Base-by-base conservation (phyloP, 345 rosid species). In the Brassica incana region DNA sequence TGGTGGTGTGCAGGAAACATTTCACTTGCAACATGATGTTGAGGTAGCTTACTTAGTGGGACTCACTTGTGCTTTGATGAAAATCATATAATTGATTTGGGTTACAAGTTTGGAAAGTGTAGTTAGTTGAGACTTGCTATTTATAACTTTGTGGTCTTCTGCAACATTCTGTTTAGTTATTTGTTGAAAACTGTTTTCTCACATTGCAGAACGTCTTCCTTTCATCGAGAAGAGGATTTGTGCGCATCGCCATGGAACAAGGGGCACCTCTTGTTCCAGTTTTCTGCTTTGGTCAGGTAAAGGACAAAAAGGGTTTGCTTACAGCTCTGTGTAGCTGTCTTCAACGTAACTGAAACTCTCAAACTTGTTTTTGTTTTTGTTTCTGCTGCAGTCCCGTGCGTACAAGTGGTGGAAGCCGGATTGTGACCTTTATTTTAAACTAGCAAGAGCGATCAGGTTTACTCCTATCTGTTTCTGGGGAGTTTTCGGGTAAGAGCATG, bases 351-450 rank as follows among this genome's bases (percentile, higher is more conserved):
- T 74, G 27, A n/a, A 5, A 15, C 25, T 6, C 25, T 56, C 54
- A 35, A 40, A 50, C 58, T 50, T 45, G 1, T 45, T 1, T 48
- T 1, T 15, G 67, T 72, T 54, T 30, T 23, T 74, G 80, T 61
- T 63, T 18, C 6, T 82, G 56, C 75, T 61, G 18, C 89, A 95
- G 98, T 85, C 97, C 30, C 54, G 66, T 7, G 89, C 85, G 60
- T 95, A 86, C 82, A 86, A 82, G 63, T 95, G 99, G 99, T 90
- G 99, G 98, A 95, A 91, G 79, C 99, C 99, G 10, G 66, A 86
- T 59, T 92, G 93, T 35, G 76, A 84, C 71, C 63, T 89, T 38
- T 90, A 79, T 77, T 78, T 82, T 79, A 79, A 88, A 76, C 27
- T 93, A 65, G 77, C 97, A 5, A 88, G 99, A 82, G 93, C 93